Conservation (phyloP, 2,329 filamentous ascomycete genomes). For the Colletotrichum sidae region DNA sequence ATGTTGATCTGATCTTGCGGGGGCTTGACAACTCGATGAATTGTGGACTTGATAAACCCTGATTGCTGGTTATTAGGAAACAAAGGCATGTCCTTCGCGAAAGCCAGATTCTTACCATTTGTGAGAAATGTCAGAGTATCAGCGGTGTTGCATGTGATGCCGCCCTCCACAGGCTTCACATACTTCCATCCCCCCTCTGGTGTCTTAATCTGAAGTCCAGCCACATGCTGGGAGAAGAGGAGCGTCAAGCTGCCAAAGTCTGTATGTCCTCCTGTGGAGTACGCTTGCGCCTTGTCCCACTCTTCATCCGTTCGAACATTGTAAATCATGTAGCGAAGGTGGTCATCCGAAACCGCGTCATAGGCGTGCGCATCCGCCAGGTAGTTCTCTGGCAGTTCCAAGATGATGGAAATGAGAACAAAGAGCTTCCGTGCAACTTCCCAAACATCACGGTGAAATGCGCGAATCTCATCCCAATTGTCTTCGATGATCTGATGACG, state of each 20-base stretch:
- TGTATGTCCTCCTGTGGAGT: conserved; percentile 5
- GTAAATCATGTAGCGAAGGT: conserved; percentile 16
- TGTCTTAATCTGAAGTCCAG: conserved; percentile 4
- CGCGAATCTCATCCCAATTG: conserved; percentile 8
- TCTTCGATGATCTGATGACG: not conserved
- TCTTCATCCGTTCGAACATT: conserved; percentile 6
- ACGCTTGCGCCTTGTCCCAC: conserved; percentile 11
- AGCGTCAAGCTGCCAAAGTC: conserved; percentile 13
- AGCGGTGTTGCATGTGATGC: conserved; percentile 2
- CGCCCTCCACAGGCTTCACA: conserved; percentile 12
- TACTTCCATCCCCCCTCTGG: conserved; percentile 2
- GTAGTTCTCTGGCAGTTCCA: conserved; percentile 11
- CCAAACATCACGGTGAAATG: conserved; percentile 13
- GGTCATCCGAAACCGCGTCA: conserved; percentile 9
- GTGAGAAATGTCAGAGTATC: conserved; percentile 12
- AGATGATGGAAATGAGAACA: conserved; percentile 3
- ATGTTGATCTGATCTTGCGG: conserved; percentile 6
- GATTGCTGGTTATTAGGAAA: not conserved
- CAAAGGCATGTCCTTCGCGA: fast-evolving
- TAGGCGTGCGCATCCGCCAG: conserved; percentile 6
- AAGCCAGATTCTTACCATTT: not conserved
- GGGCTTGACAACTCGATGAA: conserved; percentile 10
- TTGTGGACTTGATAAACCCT: conserved; percentile 12
- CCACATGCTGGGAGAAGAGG: conserved; percentile 12
- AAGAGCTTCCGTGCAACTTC: conserved; percentile 11